These are phyloP conservation scores for Trichomonas vaginalis DNA, from an alignment of 208 protist species.

Conservation along the genomic window DNA sequence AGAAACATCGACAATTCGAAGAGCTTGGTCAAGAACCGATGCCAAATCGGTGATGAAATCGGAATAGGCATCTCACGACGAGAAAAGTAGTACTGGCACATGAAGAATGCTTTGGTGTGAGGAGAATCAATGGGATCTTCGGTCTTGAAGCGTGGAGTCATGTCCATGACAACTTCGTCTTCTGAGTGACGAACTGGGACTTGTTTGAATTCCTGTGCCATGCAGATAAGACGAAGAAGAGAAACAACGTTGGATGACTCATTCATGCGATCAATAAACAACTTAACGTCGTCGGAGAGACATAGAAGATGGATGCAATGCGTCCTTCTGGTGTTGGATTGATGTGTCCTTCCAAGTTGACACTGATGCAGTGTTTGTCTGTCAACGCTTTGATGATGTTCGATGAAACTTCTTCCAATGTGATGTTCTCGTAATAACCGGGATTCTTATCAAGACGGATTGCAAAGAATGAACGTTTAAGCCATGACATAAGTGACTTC, in stretches of 20 bases:
- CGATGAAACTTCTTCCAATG: neutral
- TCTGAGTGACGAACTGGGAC: constrained; percentile 86
- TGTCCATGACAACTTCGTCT: constrained; percentile 70
- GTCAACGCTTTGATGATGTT: neutral
- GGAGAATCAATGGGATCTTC: constrained; percentile 56
- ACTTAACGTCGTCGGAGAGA: neutral
- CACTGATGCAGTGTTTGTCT: neutral
- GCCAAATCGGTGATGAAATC: constrained; percentile 94
- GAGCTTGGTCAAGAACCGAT: constrained; percentile 79
- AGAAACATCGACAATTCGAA: constrained; percentile 54
- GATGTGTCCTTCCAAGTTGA: neutral
- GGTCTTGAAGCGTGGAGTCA: constrained; percentile 55
- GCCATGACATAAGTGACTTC: neutral
- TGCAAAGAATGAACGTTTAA: neutral
- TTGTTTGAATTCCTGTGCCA: constrained; percentile 76
- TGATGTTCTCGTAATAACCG: constrained; percentile 11
- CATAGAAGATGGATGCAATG: neutral
- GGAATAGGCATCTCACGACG: constrained; percentile 67
- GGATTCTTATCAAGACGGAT: neutral
- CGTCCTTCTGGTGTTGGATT: neutral
- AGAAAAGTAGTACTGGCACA: constrained; percentile 90
- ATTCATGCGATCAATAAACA: neutral
- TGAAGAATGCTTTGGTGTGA: constrained; percentile 71
- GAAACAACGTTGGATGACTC: neutral
- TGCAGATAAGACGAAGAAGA: constrained; percentile 31